Base-by-base conservation (phyloP, 2,329 filamentous ascomycete species). In the Trichothecium sympodiale region DNA sequence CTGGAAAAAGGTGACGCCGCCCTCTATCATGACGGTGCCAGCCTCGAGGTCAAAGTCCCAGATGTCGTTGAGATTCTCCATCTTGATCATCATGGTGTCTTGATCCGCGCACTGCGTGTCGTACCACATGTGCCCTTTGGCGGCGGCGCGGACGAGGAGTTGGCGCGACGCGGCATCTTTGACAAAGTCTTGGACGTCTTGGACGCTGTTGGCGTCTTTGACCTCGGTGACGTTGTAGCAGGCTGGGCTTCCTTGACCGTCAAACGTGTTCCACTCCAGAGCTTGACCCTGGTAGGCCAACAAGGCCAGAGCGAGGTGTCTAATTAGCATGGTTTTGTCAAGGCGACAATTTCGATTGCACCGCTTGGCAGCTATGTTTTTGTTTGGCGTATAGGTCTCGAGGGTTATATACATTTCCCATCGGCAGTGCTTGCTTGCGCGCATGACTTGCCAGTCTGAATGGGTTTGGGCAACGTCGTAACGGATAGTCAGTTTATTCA, bases 111-210 rank as follows among this genome's bases (percentile, higher is more conserved):
- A 71, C 57, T 69, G 67, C 23, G 67, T 70, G 43, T 71, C 64
- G 46, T 69, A 70, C 65, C 66, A 67, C 57, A 66, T 67, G 45
- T 69, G 66, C 3, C 63, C 66, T 44, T 68, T 68, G 3, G 63
- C 67, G 4, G 57, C 62, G 9, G 65, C 65, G 31, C 66, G 59
- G 17, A 70, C 56, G 3, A 59, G 60, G 10, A 57, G 57, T 18
- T 57, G 56, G 8, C 53, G 49, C 6, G 50, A 49, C 17, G 56
- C 50, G 12, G 64, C 62, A 17, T 56, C 46, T 34, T 59, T 57
- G 33, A 71, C 64, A 20, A 66, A 44, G 4, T 46, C 41, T 4
- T 56, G 52, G 38, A 67, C 62, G 9, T 69, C 57, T 31, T 61
- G 55, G 17, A 70, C 56, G 33, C 58, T 62, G 17, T 49, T 61